Conservation (phyloP, 2,329 filamentous ascomycete genomes). For the Calonectria pteridis region DNA sequence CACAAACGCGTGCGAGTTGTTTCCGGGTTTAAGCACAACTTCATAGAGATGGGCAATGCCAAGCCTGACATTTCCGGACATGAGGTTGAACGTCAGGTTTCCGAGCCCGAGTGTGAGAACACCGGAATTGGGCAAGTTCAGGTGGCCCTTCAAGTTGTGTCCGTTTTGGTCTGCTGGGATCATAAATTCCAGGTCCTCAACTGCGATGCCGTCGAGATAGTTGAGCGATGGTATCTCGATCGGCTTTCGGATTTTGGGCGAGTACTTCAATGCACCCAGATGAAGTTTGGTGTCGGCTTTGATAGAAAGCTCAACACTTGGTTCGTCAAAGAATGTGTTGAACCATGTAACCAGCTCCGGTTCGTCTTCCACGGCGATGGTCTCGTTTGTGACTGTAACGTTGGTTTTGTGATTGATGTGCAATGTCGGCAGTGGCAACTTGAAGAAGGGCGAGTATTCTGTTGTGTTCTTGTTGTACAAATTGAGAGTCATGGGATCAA, state of each 20-base stretch:
- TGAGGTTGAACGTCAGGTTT: slow-evolving; percentile 59
- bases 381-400: slow-evolving; percentile 50
- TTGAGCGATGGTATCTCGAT: slow-evolving; percentile 56
- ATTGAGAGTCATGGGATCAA: slow-evolving; percentile 54
- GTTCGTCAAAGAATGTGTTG: slow-evolving; percentile 53
- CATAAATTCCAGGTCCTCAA: slow-evolving; percentile 54
- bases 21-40: slow-evolving; percentile 55
- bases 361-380: slow-evolving; percentile 52
- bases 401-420: slow-evolving; percentile 52
- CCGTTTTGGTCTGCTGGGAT: slow-evolving; percentile 51
- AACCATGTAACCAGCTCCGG: slow-evolving; percentile 56
- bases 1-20: slow-evolving; percentile 56
- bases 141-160: slow-evolving; percentile 56
- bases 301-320: slow-evolving; percentile 52
- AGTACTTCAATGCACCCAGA: slow-evolving; percentile 55
- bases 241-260: slow-evolving; percentile 55
- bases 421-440: slow-evolving; percentile 46
- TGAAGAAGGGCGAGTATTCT: slow-evolving; percentile 36
- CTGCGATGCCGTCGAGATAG: slow-evolving; percentile 53
- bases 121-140: slow-evolving; percentile 60
- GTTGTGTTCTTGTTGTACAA: slow-evolving; percentile 56
- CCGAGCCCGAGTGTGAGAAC: slow-evolving; percentile 58
- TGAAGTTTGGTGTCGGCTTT: slow-evolving; percentile 53
- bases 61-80: slow-evolving; percentile 54
- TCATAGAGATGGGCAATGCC: slow-evolving; percentile 55